Base-by-base conservation (phyloP, 2,329 filamentous ascomycete species). In the Neocatenulostroma microsporum region DNA sequence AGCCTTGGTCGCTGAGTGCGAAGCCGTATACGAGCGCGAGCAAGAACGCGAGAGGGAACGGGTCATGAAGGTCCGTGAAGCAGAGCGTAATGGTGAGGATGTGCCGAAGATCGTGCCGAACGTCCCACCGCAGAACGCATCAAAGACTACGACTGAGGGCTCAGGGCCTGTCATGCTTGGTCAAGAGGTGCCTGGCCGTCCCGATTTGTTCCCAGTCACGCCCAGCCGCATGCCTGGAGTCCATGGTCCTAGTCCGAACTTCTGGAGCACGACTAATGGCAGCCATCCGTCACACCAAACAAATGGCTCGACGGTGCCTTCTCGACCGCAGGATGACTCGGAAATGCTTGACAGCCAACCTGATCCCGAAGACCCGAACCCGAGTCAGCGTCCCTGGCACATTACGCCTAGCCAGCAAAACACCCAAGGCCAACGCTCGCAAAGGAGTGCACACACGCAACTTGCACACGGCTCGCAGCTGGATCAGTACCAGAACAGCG, bases 11-110 rank as follows among this genome's bases (percentile, higher is more conserved):
- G 62, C 67, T 2, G 81, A 91, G 52, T 95, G 87, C 67, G 86
- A 95, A 47, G 80, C 76, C 30, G 73, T 95, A 3, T 88, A 91
- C 58, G 66, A 75, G 34, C 73, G 84, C 31, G 83, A 91, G 57
- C 57, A 80, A 30, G 74, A 80, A 54, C 74, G 84, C 37, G 74
- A 71, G 30, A 72, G 67, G 40, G 67, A 74, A 34, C 47, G 38
- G 9, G 23, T 48, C 8, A 40, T 44, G 19, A 47, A 78, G 54
- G 67, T 72, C 25, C 69, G 70, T 27, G 80, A 84, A 60, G 77
- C 73, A 50, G 72, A 72, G 53, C 75, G 73, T 1, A 65, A 76
- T 51, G 78, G 80, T 51, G 76, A 69, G 46, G 56, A 65, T 35
- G 59, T 62, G 58, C 46, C 62, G 23, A 60, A 57, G 23, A 59